Evolutionary conservation across 2,329 filamentous ascomycete species (phyloP), one percentile per base, ranked within the genome.

Genomic region (Fusarium hainanense): DNA sequence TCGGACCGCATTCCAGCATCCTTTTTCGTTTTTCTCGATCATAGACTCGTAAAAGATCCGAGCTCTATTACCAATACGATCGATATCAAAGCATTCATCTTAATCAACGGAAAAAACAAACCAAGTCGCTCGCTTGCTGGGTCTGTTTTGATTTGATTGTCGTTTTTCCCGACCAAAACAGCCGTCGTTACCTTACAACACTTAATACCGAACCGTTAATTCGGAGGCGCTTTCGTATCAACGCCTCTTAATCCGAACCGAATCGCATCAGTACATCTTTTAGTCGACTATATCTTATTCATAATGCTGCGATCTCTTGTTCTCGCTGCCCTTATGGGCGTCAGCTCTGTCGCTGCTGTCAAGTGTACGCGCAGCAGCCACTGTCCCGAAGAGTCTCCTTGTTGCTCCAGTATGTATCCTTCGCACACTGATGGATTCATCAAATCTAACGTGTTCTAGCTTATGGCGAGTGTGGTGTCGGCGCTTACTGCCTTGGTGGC

Each of bases 401-500:
- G 92, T 83, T 94, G 92, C 79, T 93, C 92, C 62, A 90, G 92
- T 94, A 84, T 88, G 37, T 23, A 47, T 3, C 11, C 41, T 54
- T n/a, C 54, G 21, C 41, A 11, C 34, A 16, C n/a, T 51, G 48
- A 10, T 40, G 27, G 44, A 60, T 56, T 28, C 21, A 49, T 16
- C 14, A 44, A 54, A n/a, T 61, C 70, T 75, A 55, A 76, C 62
- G 40, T 41, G 34, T 43, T 73, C 6, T 42, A 97, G 93, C 96
- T 81, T 98, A 98, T 81, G 93, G 93, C 75, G 86, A 95, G 80
- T 98, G 96, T 77, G 96, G 95, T 83, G 89, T 94, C 58, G 96
- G 96, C 76, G 96, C 94, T 58, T 98, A 92, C 87, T 99, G 96
- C 77, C 88, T 99, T 21, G 96, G 96, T 75, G 96, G 96, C 69